Evolutionary conservation across 768 basidiomycete genomes (phyloP), one percentile per base, ranked within the genome.

Genomic region (Kwoniella pini): DNA sequence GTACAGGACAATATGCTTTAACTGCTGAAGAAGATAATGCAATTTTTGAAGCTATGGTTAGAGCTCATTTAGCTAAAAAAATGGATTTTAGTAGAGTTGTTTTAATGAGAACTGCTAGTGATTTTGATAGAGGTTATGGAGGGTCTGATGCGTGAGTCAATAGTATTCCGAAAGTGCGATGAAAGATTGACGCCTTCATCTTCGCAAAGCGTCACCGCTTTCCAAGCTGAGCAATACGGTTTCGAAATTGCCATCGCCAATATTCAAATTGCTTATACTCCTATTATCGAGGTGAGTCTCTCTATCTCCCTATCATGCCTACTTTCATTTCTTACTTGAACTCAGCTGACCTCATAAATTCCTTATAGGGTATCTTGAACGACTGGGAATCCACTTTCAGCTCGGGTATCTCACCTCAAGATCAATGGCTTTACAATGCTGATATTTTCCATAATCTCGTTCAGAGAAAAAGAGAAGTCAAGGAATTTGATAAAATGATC

Each of bases 1-100:
- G 33, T 36, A 36, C 62, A 21, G 68, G 68, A 9, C 30, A 50
- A 36, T 70, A 67, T 40, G 48, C 56, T 3, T 30, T 67, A 42
- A 67, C 60, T 59, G 38, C 72, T 39, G 77, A 82, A 65, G 82
- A 82, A 64, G 81, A 82, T 69, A 81, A 80, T 64, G 81, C 76
- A 2, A 74, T 70, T 22, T 77, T 82, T 45, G 80, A 77, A 48
- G 75, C 77, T 2, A 77, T 81, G 55, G 54, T 81, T 45, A 76
- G 81, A 27, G 81, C 77, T 11, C 70, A 76, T 24, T 60, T 70
- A 42, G 64, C 74, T 22, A 69, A 76, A 1, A 68, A 71, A 44
- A 70, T 79, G 58, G 81, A 82, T 70, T 81, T 80, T 71, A 46
- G 69, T 5, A 76, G 82, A 45, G 63, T 75, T 42, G 72, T 81